phyloP scores from a whole-genome alignment of 192 early-diverging fungal genomes.

The Linnemannia schmuckeri region DNA sequence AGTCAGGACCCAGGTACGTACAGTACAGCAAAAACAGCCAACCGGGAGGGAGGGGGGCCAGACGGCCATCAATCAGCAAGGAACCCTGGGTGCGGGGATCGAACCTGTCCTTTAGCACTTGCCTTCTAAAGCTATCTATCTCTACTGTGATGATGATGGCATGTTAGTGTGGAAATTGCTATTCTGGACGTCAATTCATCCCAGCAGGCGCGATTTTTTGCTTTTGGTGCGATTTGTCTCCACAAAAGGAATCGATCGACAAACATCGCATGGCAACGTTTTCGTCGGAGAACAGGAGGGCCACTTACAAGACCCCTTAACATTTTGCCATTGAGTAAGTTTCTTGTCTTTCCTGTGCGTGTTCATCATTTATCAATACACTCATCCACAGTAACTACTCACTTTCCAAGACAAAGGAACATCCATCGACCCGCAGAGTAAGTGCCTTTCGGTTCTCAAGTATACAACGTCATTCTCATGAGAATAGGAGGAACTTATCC shows the following conservation, averaged over 20 bases:
- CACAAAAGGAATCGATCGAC: slow-evolving; percentile 2
- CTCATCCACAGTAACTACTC: not conserved
- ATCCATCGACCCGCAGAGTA: not conserved
- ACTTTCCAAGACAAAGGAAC: not conserved
- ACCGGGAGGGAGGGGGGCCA: not conserved
- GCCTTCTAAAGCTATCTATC: too few relatives aligned
- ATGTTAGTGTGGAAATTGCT: not conserved
- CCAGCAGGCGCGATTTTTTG: not conserved
- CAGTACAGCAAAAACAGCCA: not conserved
- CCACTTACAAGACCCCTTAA: not conserved
- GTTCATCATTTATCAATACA: not conserved
- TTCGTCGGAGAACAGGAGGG: not conserved
- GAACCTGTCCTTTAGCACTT: not conserved
- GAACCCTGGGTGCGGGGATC: slow-evolving; percentile 1
- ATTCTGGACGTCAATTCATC: not conserved
- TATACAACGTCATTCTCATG: not conserved
- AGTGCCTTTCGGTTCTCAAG: not conserved
- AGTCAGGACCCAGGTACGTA: not conserved
- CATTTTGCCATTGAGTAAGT: not conserved
- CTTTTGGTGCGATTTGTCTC: not conserved
- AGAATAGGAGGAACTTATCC: not conserved
- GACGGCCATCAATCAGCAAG: not conserved
- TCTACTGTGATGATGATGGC: not conserved
- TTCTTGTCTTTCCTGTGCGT: not conserved
- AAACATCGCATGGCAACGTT: not conserved